These are phyloP conservation scores for Colletotrichum karsti DNA, from an alignment of 2,329 filamentous ascomycete genomes.

Conservation along the genomic window DNA sequence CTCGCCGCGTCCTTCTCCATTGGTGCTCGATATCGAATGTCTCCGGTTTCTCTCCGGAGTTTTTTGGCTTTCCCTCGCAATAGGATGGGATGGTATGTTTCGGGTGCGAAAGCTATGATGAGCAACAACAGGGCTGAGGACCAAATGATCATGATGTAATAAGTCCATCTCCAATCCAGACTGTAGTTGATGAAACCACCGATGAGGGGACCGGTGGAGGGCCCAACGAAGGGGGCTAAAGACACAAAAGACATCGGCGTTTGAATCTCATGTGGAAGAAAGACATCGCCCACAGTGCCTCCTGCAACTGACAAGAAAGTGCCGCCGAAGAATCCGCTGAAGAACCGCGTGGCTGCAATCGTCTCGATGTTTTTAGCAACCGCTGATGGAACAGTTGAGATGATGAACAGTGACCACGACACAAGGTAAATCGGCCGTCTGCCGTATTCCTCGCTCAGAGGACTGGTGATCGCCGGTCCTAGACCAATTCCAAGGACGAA, in stretches of 20 bases:
- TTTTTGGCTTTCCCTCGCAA: conserved; percentile 76
- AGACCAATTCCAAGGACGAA: conserved; percentile 79
- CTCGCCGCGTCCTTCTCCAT: conserved; percentile 74
- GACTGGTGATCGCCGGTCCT: conserved; percentile 69
- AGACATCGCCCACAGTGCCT: conserved; percentile 85
- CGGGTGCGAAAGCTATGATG: conserved; percentile 79
- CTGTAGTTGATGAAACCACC: conserved; percentile 87
- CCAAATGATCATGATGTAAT: conserved; percentile 88
- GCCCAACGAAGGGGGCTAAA: conserved; percentile 69
- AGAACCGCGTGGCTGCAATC: conserved; percentile 79
- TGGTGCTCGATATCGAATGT: conserved; percentile 77
- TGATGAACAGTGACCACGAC: conserved; percentile 78
- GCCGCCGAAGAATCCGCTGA: conserved; percentile 76
- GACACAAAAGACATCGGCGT: conserved; percentile 86
- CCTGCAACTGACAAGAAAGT: conserved; percentile 79
- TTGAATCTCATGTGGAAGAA: conserved; percentile 72
- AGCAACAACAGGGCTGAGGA: conserved; percentile 66
- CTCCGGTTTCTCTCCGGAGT: conserved; percentile 77
- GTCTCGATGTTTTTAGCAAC: conserved; percentile 82
- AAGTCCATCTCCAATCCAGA: conserved; percentile 80
- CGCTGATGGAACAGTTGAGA: conserved; percentile 84
- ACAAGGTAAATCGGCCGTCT: conserved; percentile 82
- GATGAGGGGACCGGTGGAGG: conserved; percentile 66
- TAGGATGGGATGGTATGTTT: conserved; percentile 82
- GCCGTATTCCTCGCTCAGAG: conserved; percentile 81